Base-by-base conservation (phyloP, 108 stramenopile genomes). In the Pseudonitzschia pungens region DNA sequence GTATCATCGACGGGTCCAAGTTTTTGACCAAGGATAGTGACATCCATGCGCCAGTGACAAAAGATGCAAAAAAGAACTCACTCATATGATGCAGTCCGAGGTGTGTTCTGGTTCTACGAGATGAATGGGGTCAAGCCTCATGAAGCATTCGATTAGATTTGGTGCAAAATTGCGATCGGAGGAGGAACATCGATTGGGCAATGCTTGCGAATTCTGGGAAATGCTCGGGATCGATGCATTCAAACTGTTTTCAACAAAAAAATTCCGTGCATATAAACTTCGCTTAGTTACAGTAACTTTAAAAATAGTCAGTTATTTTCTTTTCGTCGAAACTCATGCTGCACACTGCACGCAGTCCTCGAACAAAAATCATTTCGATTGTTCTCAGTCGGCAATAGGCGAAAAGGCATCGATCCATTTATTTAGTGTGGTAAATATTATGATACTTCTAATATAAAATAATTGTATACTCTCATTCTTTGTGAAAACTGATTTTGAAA, bases 1-100 rank as follows among this genome's bases (percentile, higher is more conserved):
- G 81, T 31, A 71, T 69, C 21, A 65, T 84, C 10, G 81, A 87
- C 27, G 83, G 81, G 18, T 67, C 72, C 14, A 58, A 40, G 0
- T 71, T 89, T 14, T 10, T 82, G 7, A 87, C 86, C 44, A 89
- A 87, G 73, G 89, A 89, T 43, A 82, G 86, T 65, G 67, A 85
- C 18, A 75, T 72, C 21, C 81, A 86, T 36, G 81, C 70, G 55
- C 64, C 76, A 22, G 56, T 76, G 59, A 66, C 36, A 10, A 10
- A 22, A 11, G 54, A 55, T 26, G 74, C 48, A 29, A 78, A 72
- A 56, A 83, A 85, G 75, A 88, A 81, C 73, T 88, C 87, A 8
- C 78, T 88, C 16, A 88, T 88, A 45, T 76, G 50, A 31, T 58
- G 28, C 50, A 36, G 4, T 36, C 9, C 45, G 18, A 12, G 16